phyloP scores from a whole-genome alignment of 805 yeast species.

The Saturnispora serradocipensis region DNA sequence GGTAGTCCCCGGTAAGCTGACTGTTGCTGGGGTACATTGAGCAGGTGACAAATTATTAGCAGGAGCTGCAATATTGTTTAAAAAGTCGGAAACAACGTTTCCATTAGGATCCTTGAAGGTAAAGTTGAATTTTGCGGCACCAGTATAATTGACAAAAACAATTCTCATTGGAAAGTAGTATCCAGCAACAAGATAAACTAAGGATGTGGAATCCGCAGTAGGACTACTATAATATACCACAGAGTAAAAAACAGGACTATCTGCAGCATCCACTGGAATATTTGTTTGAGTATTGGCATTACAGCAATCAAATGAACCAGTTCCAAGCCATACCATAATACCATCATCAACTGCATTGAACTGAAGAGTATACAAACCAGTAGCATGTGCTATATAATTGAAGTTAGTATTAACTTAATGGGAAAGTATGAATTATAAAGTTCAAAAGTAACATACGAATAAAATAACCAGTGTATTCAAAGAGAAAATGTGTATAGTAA shows the following conservation, averaged over 20 bases:
- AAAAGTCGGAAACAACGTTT: not conserved
- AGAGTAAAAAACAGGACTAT: constrained; percentile 5
- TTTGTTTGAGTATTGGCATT: constrained; percentile 5
- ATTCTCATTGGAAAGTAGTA: constrained; percentile 14
- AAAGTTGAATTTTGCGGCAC: constrained; percentile 9
- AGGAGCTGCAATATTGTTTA: not conserved
- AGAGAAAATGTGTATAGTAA: constrained; percentile 5
- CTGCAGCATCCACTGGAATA: not conserved
- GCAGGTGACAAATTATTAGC: not conserved
- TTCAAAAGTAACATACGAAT: constrained; percentile 5
- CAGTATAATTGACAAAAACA: constrained; percentile 11
- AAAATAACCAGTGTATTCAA: constrained; percentile 14
- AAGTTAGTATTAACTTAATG: no score
- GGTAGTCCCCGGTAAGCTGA: not conserved
- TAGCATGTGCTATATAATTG: constrained; percentile 11
- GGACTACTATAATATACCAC: not conserved
- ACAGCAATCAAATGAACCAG: constrained; percentile 29
- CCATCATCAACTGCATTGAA: constrained; percentile 24
- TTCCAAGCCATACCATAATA: constrained; percentile 26
- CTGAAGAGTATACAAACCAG: constrained; percentile 23
- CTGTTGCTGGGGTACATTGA: not conserved
- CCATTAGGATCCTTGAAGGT: constrained; percentile 11
- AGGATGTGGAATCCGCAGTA: not conserved
- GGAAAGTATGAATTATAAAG: no score
- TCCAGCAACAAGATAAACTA: constrained; percentile 10